phyloP scores from a whole-genome alignment of 164 flowering plant genomes.

The Chimonanthus salicifolius region DNA sequence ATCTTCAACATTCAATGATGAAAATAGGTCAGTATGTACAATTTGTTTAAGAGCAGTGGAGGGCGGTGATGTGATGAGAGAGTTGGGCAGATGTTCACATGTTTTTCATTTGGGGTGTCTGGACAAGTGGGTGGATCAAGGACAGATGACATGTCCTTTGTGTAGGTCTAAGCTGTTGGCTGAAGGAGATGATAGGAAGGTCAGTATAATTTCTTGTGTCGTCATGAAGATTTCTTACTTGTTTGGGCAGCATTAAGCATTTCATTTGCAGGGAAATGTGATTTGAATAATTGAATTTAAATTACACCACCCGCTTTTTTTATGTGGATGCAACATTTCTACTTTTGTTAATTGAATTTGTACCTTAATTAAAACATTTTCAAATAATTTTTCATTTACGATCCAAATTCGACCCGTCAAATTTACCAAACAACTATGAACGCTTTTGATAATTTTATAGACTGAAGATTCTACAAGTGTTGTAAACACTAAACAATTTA shows the following conservation, averaged over 20 bases:
- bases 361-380: no score
- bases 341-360: neutral
- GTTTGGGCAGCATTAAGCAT: constrained; percentile 17
- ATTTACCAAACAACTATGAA: neutral
- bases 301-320: no score
- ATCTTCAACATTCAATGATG: neutral
- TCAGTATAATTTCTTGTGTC: constrained; percentile 9
- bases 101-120: constrained; percentile 32
- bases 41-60: constrained; percentile 24
- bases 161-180: constrained; percentile 23
- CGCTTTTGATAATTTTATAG: no score
- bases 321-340: no score
- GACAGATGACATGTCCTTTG: constrained; percentile 31
- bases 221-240: constrained; percentile 16
- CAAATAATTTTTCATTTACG: no score
- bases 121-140: constrained; percentile 33
- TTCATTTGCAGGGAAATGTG: constrained; percentile 11
- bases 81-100: constrained; percentile 28
- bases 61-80: constrained; percentile 19
- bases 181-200: constrained; percentile 2
- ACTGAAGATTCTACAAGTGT: no score
- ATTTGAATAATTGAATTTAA: neutral
- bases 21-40: constrained; percentile 13
- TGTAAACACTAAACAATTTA: no score
- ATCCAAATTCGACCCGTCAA: neutral